Conservation (phyloP, 768 basidiomycete genomes). For the Pleurotus sapidus region DNA sequence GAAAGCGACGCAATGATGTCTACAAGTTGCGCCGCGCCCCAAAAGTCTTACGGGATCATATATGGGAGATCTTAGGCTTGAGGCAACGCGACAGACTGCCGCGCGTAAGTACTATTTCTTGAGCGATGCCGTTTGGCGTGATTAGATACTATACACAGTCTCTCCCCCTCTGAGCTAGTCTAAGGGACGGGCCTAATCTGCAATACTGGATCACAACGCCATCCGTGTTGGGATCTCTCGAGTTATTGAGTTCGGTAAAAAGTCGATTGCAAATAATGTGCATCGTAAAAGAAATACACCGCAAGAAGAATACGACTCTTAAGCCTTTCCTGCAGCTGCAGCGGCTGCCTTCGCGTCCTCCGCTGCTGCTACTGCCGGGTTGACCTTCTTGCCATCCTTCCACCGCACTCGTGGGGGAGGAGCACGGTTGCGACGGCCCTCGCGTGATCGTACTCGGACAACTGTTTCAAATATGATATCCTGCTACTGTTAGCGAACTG, state of each 20-base stretch:
- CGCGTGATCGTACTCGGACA: slow-evolving; percentile 95
- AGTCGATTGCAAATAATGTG: background rate
- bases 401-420: slow-evolving; percentile 95
- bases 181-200: too few relatives aligned
- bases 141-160: too few relatives aligned
- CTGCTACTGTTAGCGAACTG: background rate
- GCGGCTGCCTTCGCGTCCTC: slow-evolving; percentile 76
- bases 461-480: slow-evolving; percentile 46
- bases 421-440: slow-evolving; percentile 95
- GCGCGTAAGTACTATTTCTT: too few relatives aligned
- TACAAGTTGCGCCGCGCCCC: too few relatives aligned
- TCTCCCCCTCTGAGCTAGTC: too few relatives aligned
- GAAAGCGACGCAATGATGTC: too few relatives aligned
- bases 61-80: too few relatives aligned
- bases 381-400: slow-evolving; percentile 96
- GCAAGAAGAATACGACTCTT: slow-evolving; percentile 21
- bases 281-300: slow-evolving; percentile 3
- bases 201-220: too few relatives aligned
- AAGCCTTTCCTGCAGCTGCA: slow-evolving; percentile 50
- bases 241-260: background rate
- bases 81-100: too few relatives aligned
- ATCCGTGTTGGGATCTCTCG: too few relatives aligned
- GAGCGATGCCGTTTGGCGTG: too few relatives aligned
- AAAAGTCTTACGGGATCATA: too few relatives aligned
- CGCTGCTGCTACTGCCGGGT: slow-evolving; percentile 91